A percentile compares a stretch with the other conserved stretches of the same genome.
Conservation (phyloP, 805 yeast genomes). For the Saccharomycopsis microspora region DNA sequence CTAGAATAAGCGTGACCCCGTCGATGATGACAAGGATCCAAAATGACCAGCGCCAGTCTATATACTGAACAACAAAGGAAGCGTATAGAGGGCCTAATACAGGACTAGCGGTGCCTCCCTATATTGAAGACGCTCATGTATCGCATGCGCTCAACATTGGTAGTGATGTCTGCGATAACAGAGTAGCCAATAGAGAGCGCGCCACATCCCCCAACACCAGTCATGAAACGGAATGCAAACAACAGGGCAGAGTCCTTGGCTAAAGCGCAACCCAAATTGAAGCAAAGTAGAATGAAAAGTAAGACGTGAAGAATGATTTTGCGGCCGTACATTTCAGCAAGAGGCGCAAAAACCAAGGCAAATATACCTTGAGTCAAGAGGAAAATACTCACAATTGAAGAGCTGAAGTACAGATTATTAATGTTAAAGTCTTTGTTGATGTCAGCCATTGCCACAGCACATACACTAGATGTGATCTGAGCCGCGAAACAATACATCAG, state of each 20-base stretch:
- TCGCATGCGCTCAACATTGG: constrained; percentile 36
- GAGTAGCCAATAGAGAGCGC: constrained; percentile 65
- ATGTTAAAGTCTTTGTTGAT: constrained; percentile 36
- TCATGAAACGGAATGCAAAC: constrained; percentile 46
- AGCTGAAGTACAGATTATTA: constrained; percentile 29
- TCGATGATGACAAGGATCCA: constrained; percentile 44
- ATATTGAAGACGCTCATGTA: constrained; percentile 46
- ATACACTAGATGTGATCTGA: constrained; percentile 52
- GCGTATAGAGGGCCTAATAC: constrained; percentile 46
- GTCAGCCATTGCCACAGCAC: constrained; percentile 46
- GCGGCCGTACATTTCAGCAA: constrained; percentile 59
- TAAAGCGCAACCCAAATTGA: constrained; percentile 52
- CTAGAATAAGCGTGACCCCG: constrained; percentile 33
- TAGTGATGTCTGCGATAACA: constrained; percentile 48
- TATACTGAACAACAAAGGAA: constrained; percentile 41
- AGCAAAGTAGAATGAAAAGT: constrained; percentile 34
- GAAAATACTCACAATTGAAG: constrained; percentile 51
- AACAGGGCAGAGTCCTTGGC: constrained; percentile 43
- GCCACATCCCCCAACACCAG: constrained; percentile 57
- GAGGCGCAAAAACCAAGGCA: constrained; percentile 55
- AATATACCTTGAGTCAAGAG: constrained; percentile 63
- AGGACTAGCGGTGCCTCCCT: constrained; percentile 29
- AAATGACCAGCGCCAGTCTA: constrained; percentile 56
- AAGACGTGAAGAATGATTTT: constrained; percentile 41
- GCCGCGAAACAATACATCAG: constrained; percentile 45